Base-by-base conservation (phyloP, 2,329 filamentous ascomycete species). In the Teratosphaeria pseudoeucalypti region DNA sequence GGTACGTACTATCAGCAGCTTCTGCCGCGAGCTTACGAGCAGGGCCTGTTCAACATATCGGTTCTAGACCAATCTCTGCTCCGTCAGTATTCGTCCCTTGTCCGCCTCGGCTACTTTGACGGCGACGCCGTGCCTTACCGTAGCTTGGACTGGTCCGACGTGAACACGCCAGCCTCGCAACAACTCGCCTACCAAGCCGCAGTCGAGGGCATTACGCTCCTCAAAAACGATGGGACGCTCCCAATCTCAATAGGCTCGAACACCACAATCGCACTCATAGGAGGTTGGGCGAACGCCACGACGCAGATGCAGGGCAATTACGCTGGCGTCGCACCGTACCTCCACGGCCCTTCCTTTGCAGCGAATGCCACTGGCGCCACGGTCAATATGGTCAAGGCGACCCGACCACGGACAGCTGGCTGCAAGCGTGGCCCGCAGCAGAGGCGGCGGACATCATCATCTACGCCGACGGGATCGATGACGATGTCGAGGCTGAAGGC, bases 281-380 rank as follows among this genome's bases (percentile, higher is more conserved):
- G 83, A 0, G 78, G 77, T 54, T 86, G 82, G 77, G 82, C 80
- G 2, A 82, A 82, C 57, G 80, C 80, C 6, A 82, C 81, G 0
- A 74, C 71, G 4, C 77, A 84, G 61, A 77, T 86, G 73, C 81
- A 81, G 56, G 84, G 83, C 0, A 83, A 82, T 65, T 86, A 87
- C 70, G 75, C 68, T 60, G 83, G 84, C 32, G 70, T 76, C 2
- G 76, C 84, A 0, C 81, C 82, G 0, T 86, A 81, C 69, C 72
- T 82, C 2, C 78, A 76, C 62, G 79, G 76, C 3, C 83, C 83
- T 0, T 72, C 82, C 0, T 77, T 76, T 34, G 82, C 83, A 11
- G 77, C 82, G 9, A 56, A 65, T 10, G 69, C 77, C 26, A 75
- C 78, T 3, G 75, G 76, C 1, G 71, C 80, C 32, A 73, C 75